phyloP scores from a whole-genome alignment of 1,284 basidiomycete genomes.

The Ceratorhiza oryzae-sativae region DNA sequence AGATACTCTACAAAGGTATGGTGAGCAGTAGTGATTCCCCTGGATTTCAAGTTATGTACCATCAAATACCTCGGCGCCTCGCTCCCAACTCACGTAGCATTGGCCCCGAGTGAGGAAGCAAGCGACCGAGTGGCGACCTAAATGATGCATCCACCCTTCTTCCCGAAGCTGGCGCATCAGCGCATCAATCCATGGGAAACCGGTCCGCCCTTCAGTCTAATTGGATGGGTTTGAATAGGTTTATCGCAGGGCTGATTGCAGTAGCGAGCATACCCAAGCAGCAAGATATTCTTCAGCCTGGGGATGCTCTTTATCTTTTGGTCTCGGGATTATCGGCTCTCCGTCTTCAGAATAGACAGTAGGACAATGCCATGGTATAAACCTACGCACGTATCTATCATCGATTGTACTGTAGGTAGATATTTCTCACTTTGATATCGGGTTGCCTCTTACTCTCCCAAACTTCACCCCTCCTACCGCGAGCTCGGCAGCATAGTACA shows the following conservation, averaged over 20 bases:
- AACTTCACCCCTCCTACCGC: constrained; percentile 51
- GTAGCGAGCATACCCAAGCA: constrained; percentile 48
- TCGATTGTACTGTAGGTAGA: not conserved
- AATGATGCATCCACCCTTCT: constrained; percentile 60
- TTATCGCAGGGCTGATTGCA: not conserved
- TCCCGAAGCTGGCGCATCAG: constrained; percentile 56
- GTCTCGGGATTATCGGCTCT: constrained; percentile 51
- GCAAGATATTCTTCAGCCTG: constrained; percentile 52
- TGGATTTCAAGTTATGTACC: constrained; percentile 44
- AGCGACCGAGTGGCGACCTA: constrained; percentile 61
- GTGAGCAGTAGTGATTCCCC: not conserved
- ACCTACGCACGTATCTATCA: constrained; percentile 43
- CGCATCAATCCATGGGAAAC: constrained; percentile 60
- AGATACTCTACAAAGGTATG: constrained; percentile 47
- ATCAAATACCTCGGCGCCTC: constrained; percentile 62
- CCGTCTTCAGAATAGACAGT: constrained; percentile 54
- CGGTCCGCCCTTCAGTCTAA: constrained; percentile 54
- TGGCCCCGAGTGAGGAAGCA: constrained; percentile 62
- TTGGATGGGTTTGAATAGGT: not conserved
- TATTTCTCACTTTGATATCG: constrained; percentile 50
- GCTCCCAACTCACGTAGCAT: constrained; percentile 63
- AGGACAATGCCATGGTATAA: constrained; percentile 55
- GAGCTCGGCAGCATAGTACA: constrained; percentile 56
- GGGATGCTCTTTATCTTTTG: constrained; percentile 50
- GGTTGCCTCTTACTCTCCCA: constrained; percentile 54